A percentile compares a stretch with the other conserved stretches of the same genome.
These are phyloP conservation scores for Candida oleophila DNA, from an alignment of 805 yeast genomes.

Conservation along the genomic window DNA sequence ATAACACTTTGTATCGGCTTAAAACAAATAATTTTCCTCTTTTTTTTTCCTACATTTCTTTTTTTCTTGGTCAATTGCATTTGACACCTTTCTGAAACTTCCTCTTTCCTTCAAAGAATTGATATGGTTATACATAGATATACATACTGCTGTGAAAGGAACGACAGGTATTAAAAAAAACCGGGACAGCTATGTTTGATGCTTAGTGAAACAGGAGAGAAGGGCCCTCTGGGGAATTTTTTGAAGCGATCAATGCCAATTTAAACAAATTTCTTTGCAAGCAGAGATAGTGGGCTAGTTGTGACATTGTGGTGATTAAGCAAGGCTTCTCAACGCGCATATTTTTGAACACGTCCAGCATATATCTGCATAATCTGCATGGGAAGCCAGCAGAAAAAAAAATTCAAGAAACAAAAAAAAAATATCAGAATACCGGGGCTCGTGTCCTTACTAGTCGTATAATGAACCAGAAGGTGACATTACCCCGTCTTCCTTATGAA, in stretches of 20 bases:
- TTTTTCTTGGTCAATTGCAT: too few relatives aligned
- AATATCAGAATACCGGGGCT: neutral
- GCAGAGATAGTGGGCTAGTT: too few relatives aligned
- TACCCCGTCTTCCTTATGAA: neutral
- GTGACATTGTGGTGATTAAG: too few relatives aligned
- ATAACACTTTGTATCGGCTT: too few relatives aligned
- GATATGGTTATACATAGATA: too few relatives aligned
- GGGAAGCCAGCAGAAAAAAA: constrained; percentile 1
- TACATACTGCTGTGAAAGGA: constrained; percentile 6
- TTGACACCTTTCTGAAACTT: neutral
- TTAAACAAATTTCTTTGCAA: constrained; percentile 1
- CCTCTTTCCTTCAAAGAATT: too few relatives aligned
- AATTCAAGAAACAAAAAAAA: neutral
- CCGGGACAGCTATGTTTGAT: constrained; percentile 3
- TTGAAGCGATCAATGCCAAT: neutral
- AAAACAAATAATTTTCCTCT: too few relatives aligned
- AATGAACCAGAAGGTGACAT: too few relatives aligned
- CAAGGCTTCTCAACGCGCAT: neutral
- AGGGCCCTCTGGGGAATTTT: neutral
- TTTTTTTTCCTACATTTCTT: too few relatives aligned
- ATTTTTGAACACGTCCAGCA: constrained; percentile 2
- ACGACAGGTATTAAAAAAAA: constrained; percentile 3
- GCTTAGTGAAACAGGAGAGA: constrained; percentile 1
- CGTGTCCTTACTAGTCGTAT: neutral
- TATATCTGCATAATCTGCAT: neutral